Evolutionary conservation across 164 flowering plant genomes (phyloP).

Genomic region (Nymphaea colorata): DNA sequence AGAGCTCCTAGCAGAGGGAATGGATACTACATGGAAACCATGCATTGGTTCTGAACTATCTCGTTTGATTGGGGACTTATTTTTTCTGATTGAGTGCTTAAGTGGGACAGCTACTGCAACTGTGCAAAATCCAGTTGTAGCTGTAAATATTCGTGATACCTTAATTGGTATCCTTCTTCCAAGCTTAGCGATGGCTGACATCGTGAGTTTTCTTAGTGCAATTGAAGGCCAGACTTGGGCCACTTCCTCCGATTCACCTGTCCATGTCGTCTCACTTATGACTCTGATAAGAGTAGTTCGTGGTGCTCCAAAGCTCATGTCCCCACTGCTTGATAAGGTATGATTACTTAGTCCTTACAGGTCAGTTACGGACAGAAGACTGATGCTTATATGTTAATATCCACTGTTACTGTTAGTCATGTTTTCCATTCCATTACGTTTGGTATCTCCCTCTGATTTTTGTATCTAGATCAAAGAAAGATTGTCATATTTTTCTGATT

Average conservation of each 20-base stretch:
- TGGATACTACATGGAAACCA: slow-evolving; percentile 87
- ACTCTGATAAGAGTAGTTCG: slow-evolving; percentile 76
- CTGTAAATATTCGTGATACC: slow-evolving; percentile 49
- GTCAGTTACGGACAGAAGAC: too few species aligned
- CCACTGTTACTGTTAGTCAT: too few species aligned
- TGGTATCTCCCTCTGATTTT: too few species aligned
- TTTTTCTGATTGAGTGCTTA: slow-evolving; percentile 85
- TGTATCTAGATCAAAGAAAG: too few species aligned
- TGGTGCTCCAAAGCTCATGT: slow-evolving; percentile 68
- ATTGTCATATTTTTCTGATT: too few species aligned
- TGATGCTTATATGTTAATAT: too few species aligned
- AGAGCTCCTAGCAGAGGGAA: slow-evolving; percentile 94
- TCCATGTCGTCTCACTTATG: slow-evolving; percentile 72
- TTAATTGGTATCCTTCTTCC: slow-evolving; percentile 88
- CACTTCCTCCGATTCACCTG: slow-evolving; percentile 98
- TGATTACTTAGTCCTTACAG: slow-evolving; percentile 9
- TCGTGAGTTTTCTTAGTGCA: slow-evolving; percentile 55
- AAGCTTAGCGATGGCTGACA: slow-evolving; percentile 85
- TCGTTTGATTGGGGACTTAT: slow-evolving; percentile 67
- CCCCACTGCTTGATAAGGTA: slow-evolving; percentile 82
- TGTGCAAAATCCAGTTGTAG: slow-evolving; percentile 21
- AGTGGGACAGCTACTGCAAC: slow-evolving; percentile 41
- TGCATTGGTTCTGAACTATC: slow-evolving; percentile 75
- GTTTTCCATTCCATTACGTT: too few species aligned
- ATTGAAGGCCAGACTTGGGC: slow-evolving; percentile 94